Percentiles rank a stretch among this genome's conserved stretches.
These are phyloP conservation scores for Mycena venus DNA, from an alignment of 768 basidiomycete genomes.

Conservation along the genomic window DNA sequence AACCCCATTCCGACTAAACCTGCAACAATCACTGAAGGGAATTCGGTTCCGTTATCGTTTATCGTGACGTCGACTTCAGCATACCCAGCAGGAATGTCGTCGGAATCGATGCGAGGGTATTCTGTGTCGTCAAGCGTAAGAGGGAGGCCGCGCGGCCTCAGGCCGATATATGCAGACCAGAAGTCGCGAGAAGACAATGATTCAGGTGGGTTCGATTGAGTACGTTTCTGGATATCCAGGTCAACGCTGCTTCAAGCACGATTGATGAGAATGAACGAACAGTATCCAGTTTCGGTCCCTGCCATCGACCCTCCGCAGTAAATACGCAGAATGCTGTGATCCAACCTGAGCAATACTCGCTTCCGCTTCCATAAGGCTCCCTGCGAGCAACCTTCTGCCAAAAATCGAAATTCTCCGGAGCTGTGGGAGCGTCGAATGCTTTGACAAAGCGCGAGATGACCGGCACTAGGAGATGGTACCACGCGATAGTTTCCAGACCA, in stretches of 20 bases:
- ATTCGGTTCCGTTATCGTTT: not conserved
- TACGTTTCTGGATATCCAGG: not conserved
- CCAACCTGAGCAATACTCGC: not conserved
- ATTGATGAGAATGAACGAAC: not conserved
- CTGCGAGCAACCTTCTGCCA: not conserved
- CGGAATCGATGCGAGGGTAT: not conserved
- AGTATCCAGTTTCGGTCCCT: not conserved
- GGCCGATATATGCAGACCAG: not conserved
- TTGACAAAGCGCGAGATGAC: constrained; percentile 52
- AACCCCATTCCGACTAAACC: constrained; percentile 17
- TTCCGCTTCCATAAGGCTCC: not conserved
- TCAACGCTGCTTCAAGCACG: not conserved
- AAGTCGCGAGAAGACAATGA: not conserved
- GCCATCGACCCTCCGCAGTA: not conserved
- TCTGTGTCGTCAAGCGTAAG: not conserved
- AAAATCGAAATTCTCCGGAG: not conserved
- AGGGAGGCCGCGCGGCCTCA: not conserved
- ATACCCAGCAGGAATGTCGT: not conserved
- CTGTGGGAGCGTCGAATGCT: constrained; percentile 43
- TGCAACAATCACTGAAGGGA: not conserved
- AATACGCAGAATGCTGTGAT: constrained; percentile 16
- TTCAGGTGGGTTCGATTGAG: not conserved
- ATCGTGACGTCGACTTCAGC: not conserved
- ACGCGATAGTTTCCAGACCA: constrained; percentile 47
- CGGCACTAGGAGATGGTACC: constrained; percentile 56